Conservation (phyloP, 225 moss, liverwort and hornwort genomes). For the Bryoerythrophyllum caledonicum region DNA sequence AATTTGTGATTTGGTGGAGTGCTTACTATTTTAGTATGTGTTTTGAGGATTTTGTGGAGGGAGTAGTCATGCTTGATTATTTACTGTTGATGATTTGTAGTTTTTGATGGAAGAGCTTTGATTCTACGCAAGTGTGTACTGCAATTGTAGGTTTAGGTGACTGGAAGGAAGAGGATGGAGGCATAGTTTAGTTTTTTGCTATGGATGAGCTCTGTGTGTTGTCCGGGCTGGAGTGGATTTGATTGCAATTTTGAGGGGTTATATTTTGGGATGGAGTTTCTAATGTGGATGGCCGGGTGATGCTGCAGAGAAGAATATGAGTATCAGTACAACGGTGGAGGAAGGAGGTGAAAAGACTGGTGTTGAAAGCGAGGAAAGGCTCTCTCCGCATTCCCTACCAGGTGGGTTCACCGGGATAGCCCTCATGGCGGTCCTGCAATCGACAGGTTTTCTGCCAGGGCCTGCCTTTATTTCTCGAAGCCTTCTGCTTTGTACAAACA, state of each 20-base stretch:
- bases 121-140: not conserved
- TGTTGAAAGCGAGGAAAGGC: conserved; percentile 69
- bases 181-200: not conserved
- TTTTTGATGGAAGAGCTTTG: not conserved
- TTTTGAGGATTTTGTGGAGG: not conserved
- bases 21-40: not conserved
- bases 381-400: conserved; percentile 66
- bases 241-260: not conserved
- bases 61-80: not conserved
- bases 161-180: conserved; percentile 7
- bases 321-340: conserved; percentile 47
- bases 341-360: conserved; percentile 65
- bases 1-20: not conserved
- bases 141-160: not conserved
- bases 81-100: not conserved
- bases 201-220: conserved; percentile 4
- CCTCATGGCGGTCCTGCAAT: conserved; percentile 76
- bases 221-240: not conserved
- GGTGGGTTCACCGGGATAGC: conserved; percentile 86
- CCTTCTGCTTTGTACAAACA: conserved; percentile 57
- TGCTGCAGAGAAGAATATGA: conserved; percentile 46
- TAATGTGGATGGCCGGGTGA: not conserved
- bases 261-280: not conserved
- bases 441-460: conserved; percentile 71
- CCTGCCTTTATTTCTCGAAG: conserved; percentile 68